These are phyloP conservation scores for Yamadazyma aaseri DNA, from an alignment of 1,139 yeast species.

Conservation along the genomic window DNA sequence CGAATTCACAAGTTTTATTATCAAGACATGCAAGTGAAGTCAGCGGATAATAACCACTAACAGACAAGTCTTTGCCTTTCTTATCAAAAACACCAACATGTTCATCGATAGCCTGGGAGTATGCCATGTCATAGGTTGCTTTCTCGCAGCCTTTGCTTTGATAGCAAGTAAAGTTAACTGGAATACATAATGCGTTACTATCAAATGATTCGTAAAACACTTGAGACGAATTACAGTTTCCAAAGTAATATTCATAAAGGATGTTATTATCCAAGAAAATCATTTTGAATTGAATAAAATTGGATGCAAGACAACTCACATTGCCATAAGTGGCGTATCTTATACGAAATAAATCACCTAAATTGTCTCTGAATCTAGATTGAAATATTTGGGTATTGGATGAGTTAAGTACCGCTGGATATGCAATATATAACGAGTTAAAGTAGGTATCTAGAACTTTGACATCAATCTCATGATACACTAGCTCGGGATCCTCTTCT, in stretches of 20 bases:
- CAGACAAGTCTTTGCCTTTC: conserved; percentile 4
- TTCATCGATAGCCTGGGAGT: conserved; percentile 6
- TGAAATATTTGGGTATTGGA: conserved; percentile 5
- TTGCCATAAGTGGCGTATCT: conserved; percentile 11
- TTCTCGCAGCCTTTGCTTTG: conserved; percentile 5
- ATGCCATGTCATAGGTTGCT: conserved; percentile 9
- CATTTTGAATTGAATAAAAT: conserved; percentile 15
- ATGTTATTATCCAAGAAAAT: conserved; percentile 8
- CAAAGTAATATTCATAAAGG: conserved; percentile 15
- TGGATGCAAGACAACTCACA: conserved; percentile 13
- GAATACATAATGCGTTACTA: conserved; percentile 10
- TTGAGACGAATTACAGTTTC: conserved; percentile 14
- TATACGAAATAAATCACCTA: conserved; percentile 10
- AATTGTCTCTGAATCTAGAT: conserved; percentile 11
- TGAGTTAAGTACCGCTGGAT: conserved; percentile 11
- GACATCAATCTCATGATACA: conserved; percentile 16
- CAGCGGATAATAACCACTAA: conserved; percentile 11
- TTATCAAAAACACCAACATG: not conserved
- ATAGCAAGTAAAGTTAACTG: conserved; percentile 11
- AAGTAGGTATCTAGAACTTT: conserved; percentile 12
- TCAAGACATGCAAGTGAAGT: conserved; percentile 10
- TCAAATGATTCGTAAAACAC: conserved; percentile 11
- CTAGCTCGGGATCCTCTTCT: conserved; percentile 1
- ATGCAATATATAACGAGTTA: conserved; percentile 12
- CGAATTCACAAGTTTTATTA: conserved; percentile 10